Conservation (phyloP, 139 green algal genomes). For the Chlorella sp. region DNA sequence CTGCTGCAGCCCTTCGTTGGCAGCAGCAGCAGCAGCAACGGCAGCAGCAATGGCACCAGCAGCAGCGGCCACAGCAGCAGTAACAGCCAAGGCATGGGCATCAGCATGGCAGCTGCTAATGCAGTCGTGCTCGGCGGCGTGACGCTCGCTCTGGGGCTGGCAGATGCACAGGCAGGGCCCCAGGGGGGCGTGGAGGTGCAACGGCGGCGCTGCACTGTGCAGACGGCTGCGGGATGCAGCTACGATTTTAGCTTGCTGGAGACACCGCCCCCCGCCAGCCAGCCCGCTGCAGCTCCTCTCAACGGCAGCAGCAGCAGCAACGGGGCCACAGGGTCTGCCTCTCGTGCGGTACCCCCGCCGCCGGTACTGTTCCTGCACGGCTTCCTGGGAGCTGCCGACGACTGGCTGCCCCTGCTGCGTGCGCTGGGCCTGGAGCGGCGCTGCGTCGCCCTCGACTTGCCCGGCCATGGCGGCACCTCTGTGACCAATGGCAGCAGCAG, state of each 20-base stretch:
- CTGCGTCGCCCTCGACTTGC: slow-evolving; percentile 79
- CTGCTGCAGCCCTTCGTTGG: not conserved
- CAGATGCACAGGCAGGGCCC: not conserved
- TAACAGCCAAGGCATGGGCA: not conserved
- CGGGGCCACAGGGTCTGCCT: not conserved
- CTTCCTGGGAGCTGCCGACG: slow-evolving; percentile 76
- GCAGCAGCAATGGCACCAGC: not conserved
- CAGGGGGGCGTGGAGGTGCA: not conserved
- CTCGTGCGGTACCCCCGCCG: not conserved
- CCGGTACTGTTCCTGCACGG: slow-evolving; percentile 86
- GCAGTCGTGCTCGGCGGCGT: not conserved
- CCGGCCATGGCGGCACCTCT: slow-evolving; percentile 74
- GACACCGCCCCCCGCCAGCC: not conserved
- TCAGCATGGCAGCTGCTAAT: not conserved
- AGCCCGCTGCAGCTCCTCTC: not conserved
- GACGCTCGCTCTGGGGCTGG: not conserved
- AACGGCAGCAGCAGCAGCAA: not conserved
- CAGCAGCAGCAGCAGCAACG: not conserved
- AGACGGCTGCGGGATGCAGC: not conserved
- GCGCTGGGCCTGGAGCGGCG: slow-evolving; percentile 53
- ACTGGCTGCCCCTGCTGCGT: slow-evolving; percentile 79
- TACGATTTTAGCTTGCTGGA: slow-evolving; percentile 40
- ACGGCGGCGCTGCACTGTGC: slow-evolving; percentile 15
- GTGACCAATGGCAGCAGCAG: not conserved
- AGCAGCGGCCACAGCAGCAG: slow-evolving; percentile 2